Base-by-base conservation (phyloP, 2,329 filamentous ascomycete species). In the Neonectria neomacrospora region DNA sequence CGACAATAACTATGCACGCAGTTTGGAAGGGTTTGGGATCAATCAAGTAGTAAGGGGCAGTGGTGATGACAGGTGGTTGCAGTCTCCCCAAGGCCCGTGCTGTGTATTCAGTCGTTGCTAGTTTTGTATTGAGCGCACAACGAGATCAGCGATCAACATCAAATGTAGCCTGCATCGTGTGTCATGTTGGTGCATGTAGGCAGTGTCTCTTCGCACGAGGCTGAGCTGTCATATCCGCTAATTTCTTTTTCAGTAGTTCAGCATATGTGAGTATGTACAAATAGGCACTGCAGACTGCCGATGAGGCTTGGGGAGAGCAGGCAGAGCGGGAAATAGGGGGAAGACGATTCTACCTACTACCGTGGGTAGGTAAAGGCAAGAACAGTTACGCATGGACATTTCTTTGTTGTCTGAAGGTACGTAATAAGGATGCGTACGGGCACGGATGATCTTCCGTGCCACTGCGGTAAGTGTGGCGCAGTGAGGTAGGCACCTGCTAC, bases 381-480 rank as follows among this genome's bases (percentile, higher is more conserved):
- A 16, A n/a, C 14, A 9, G 34, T 37, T n/a, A 6, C 34, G 14
- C 34, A 37, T 37, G 34, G 34, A 16, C 6, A 16, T 37, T 37
- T 8, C 34, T 37, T 37, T 37, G 34, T 37, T 23, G 18, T 14
- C 41, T 26, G 23, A 26, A 26, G 23, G 23, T 26, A 26, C 23
- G 23, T n/a, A n/a, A n/a, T n/a, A n/a, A n/a, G n/a, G n/a, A n/a
- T n/a, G n/a, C n/a, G n/a, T n/a, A n/a, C n/a, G n/a, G n/a, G n/a
- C n/a, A n/a, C n/a, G n/a, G n/a, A n/a, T n/a, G n/a, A n/a, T n/a
- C n/a, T n/a, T n/a, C n/a, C n/a, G n/a, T n/a, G n/a, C n/a, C n/a
- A n/a, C n/a, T 26, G 44, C 44, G 11, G 41, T 22, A 23, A 45
- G 22, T 47, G 47, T 50, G 28, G 47, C 47, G 47, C 47, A 53